phyloP scores from a whole-genome alignment of 768 basidiomycete genomes.

The Tylopilus intermedius region DNA sequence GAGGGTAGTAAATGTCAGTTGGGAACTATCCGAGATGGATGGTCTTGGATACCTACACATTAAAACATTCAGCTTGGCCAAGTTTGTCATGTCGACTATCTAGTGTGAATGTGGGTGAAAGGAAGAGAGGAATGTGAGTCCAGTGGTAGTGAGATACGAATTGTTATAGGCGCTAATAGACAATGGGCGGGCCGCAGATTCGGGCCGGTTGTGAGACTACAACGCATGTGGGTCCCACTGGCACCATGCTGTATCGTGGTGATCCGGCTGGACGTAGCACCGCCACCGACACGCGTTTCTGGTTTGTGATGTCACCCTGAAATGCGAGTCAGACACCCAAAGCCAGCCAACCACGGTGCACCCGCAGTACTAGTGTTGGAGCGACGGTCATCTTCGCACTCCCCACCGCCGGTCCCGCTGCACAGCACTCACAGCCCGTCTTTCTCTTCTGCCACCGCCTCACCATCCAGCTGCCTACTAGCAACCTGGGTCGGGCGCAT shows the following conservation, averaged over 20 bases:
- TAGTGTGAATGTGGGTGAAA: too few relatives aligned
- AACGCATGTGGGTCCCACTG: too few relatives aligned
- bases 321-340: conserved; percentile 5
- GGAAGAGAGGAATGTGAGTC: too few relatives aligned
- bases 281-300: conserved; percentile 19
- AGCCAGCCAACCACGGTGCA: neutral
- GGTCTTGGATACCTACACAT: conserved; percentile 56
- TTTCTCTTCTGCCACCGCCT: neutral
- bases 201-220: too few relatives aligned
- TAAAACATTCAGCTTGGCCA: conserved; percentile 58
- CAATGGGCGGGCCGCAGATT: too few relatives aligned
- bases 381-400: conserved; percentile 1
- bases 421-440: conserved; percentile 10
- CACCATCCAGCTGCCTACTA: conserved; percentile 3
- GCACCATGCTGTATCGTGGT: conserved; percentile 6
- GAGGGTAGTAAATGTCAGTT: conserved; percentile 10
- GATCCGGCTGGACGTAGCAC: conserved; percentile 12
- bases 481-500: neutral
- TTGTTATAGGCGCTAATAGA: neutral
- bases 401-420: conserved; percentile 4
- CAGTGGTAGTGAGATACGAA: neutral
- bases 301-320: conserved; percentile 28
- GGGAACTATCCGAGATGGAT: neutral
- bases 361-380: conserved; percentile 10
- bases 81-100: neutral